Evolutionary conservation across 106 monocot genomes (phyloP).

Genomic region (Agapanthus africanus): DNA sequence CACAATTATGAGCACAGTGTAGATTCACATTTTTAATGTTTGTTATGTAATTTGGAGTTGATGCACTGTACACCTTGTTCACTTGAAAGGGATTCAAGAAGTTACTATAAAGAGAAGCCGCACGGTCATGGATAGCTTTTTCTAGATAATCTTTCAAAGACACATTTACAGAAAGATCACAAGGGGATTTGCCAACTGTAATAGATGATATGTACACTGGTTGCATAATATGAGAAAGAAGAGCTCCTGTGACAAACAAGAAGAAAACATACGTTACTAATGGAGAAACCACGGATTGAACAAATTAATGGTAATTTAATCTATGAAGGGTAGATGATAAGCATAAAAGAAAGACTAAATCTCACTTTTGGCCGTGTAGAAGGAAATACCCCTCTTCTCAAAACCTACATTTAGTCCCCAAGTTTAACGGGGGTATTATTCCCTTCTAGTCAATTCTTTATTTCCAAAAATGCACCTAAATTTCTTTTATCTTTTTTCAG

Average conservation of each 20-base stretch:
- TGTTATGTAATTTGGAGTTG: not conserved
- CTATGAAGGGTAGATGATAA: not conserved
- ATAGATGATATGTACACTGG: constrained; percentile 78
- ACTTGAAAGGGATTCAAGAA: constrained; percentile 32
- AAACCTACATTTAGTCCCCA: not conserved
- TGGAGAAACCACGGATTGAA: not conserved
- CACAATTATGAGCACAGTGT: not conserved
- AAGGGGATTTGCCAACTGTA: constrained; percentile 41
- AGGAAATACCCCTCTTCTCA: not conserved
- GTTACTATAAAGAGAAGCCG: constrained; percentile 25
- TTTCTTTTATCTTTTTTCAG: too few species aligned
- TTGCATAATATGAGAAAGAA: constrained; percentile 62
- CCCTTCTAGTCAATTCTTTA: too few species aligned
- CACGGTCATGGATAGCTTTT: constrained; percentile 34
- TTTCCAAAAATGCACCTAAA: too few species aligned
- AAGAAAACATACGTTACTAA: constrained; percentile 1
- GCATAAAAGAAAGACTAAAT: not conserved
- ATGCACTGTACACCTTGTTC: constrained; percentile 37
- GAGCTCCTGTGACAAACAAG: constrained; percentile 54
- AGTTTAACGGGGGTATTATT: too few species aligned
- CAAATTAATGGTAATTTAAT: not conserved
- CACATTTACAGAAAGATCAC: constrained; percentile 20
- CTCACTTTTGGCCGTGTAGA: not conserved
- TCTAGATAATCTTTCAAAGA: constrained; percentile 27
- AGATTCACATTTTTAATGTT: not conserved